These are phyloP conservation scores for Pulveroboletus frians DNA, from an alignment of 768 basidiomycete species.

Conservation along the genomic window DNA sequence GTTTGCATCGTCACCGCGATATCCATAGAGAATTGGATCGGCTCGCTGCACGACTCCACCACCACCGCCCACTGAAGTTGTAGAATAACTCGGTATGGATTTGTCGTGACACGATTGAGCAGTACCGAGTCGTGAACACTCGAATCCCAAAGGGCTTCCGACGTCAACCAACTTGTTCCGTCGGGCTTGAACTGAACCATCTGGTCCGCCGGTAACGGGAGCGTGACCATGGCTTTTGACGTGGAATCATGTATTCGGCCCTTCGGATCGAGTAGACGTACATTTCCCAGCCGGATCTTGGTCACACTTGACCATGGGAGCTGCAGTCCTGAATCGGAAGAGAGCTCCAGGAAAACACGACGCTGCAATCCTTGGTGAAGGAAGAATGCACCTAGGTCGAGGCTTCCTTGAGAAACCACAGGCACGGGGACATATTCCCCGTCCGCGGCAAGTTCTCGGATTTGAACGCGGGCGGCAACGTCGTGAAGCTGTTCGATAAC, in stretches of 20 bases:
- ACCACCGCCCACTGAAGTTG: constrained; percentile 74
- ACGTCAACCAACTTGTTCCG: constrained; percentile 68
- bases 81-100: constrained; percentile 74
- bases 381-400: constrained; percentile 83
- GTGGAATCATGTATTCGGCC: constrained; percentile 76
- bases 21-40: constrained; percentile 87
- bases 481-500: constrained; percentile 85
- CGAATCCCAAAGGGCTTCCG: constrained; percentile 87
- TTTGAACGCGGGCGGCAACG: constrained; percentile 80
- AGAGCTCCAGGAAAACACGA: constrained; percentile 66
- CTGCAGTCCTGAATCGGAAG: constrained; percentile 84
- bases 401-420: constrained; percentile 64
- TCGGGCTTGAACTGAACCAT: constrained; percentile 73
- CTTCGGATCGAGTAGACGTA: constrained; percentile 80
- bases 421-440: constrained; percentile 83
- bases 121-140: constrained; percentile 82
- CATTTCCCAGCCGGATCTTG: constrained; percentile 72
- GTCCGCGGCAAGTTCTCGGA: constrained; percentile 80
- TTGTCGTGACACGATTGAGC: constrained; percentile 78
- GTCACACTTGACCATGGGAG: constrained; percentile 83
- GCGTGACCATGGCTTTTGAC: constrained; percentile 63
- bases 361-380: constrained; percentile 94
- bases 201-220: constrained; percentile 73
- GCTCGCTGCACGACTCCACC: constrained; percentile 79
- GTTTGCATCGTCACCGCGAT: constrained; percentile 77